A percentile compares a stretch with the other conserved stretches of the same genome.
Conservation (phyloP, 1,284 basidiomycete species). For the Cystobasidium sp. region DNA sequence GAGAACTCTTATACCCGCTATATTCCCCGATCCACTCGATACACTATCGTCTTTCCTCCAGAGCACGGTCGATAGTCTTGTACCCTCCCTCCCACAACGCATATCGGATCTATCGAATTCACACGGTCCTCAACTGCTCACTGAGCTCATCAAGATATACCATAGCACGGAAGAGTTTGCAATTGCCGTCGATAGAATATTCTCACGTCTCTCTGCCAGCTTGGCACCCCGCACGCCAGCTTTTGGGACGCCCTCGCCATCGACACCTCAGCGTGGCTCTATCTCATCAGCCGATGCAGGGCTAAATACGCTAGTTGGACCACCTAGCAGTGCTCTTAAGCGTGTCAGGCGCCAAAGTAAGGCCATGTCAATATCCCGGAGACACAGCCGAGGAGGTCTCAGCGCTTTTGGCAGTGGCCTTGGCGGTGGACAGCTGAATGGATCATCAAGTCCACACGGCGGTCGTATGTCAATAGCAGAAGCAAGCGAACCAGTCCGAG, state of each 20-base stretch:
- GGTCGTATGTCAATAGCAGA: conserved; percentile 26
- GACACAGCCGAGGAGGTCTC: conserved; percentile 20
- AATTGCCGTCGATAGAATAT: conserved; percentile 68
- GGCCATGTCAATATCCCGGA: conserved; percentile 57
- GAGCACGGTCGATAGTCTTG: conserved; percentile 72
- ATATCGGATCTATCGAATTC: conserved; percentile 69
- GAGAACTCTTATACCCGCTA: conserved; percentile 71
- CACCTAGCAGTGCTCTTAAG: conserved; percentile 23
- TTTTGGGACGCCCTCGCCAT: conserved; percentile 53
- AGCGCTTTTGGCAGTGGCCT: neutral
- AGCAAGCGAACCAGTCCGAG: conserved; percentile 45
- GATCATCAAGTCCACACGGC: neutral
- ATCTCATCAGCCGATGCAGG: conserved; percentile 53
- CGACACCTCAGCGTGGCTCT: conserved; percentile 59
- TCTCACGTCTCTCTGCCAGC: conserved; percentile 57
- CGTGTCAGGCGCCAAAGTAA: conserved; percentile 31
- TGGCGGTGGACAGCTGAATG: neutral
- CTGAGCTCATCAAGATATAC: conserved; percentile 71
- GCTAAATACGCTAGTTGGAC: conserved; percentile 26
- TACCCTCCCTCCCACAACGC: conserved; percentile 77
- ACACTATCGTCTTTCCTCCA: conserved; percentile 80
- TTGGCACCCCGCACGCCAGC: conserved; percentile 29
- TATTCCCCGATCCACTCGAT: conserved; percentile 75
- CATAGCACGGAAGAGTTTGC: conserved; percentile 81
- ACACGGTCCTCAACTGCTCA: conserved; percentile 67